phyloP scores from a whole-genome alignment of 2,329 filamentous ascomycete species.

The Colletotrichum nymphaeae region DNA sequence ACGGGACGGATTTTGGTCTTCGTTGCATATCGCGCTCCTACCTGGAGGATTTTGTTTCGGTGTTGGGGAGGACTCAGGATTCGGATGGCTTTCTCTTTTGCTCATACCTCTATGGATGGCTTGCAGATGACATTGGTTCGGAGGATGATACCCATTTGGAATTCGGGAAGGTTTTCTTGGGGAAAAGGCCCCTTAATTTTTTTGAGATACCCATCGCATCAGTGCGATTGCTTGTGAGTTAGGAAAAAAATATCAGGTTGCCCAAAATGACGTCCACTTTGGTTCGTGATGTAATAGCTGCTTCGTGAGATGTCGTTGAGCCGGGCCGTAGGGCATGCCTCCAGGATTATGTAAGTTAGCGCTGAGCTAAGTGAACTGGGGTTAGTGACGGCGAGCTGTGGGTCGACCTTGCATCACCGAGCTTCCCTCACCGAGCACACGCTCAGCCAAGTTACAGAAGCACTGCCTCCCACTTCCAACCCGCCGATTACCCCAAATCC shows the following conservation, averaged over 20 bases:
- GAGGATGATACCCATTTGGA: not conserved
- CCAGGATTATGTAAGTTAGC: constrained; percentile 11
- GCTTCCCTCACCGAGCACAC: constrained; percentile 27
- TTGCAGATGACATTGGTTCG: not conserved
- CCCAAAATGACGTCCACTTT: not conserved
- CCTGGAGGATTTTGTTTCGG: not conserved
- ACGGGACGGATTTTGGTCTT: not conserved
- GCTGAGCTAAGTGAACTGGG: constrained; percentile 26
- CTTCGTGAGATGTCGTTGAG: constrained; percentile 1
- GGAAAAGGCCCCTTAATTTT: not conserved
- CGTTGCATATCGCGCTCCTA: too few species aligned
- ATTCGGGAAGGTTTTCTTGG: not conserved
- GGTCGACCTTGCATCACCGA: constrained; percentile 28
- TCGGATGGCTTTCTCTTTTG: not conserved
- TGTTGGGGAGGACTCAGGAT: not conserved
- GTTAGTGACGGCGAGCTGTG: not conserved
- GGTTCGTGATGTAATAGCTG: not conserved
- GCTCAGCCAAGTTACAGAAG: constrained; percentile 28
- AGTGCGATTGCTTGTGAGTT: constrained; percentile 1
- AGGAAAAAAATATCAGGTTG: not conserved
- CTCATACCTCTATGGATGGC: not conserved
- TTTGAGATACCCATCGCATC: constrained; percentile 14
- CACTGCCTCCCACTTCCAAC: constrained; percentile 30
- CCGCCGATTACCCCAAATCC: constrained; percentile 29
- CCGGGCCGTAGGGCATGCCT: not conserved